phyloP scores from a whole-genome alignment of 306 rosid species.

The Datisca glomerata region DNA sequence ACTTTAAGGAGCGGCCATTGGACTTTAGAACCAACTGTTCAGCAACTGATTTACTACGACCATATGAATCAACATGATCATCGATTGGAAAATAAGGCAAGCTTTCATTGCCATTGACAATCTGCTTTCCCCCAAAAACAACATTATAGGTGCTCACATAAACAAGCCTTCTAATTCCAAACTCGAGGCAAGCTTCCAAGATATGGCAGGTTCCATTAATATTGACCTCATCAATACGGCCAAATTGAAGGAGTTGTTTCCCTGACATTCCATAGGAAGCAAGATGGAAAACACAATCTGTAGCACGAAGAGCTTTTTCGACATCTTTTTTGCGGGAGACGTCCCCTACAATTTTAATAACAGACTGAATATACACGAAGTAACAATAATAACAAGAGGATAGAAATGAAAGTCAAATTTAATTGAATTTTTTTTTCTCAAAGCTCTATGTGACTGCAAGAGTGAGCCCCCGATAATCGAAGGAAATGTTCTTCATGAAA shows the following conservation, averaged over 20 bases:
- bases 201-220: conserved; percentile 75
- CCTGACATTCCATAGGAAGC: conserved; percentile 90
- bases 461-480: conserved; percentile 10
- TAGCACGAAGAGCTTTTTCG: conserved; percentile 52
- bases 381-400: too few relatives aligned
- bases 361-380: too few relatives aligned
- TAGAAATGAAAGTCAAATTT: too few relatives aligned
- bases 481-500: too few relatives aligned
- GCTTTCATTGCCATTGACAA: conserved; percentile 62
- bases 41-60: conserved; percentile 80
- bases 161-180: conserved; percentile 53
- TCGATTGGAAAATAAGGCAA: conserved; percentile 75
- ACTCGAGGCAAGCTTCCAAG: conserved; percentile 62
- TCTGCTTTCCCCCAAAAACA: conserved; percentile 64
- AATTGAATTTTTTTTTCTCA: too few relatives aligned
- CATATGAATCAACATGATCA: conserved; percentile 58
- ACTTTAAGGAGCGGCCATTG: conserved; percentile 66
- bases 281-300: conserved; percentile 75
- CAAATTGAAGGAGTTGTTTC: conserved; percentile 77
- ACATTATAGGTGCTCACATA: conserved; percentile 85
- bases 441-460: too few relatives aligned
- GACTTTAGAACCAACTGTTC: conserved; percentile 78
- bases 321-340: conserved; percentile 53
- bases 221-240: conserved; percentile 69
- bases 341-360: too few relatives aligned